phyloP scores from a whole-genome alignment of 805 yeast genomes.

The Spathaspora arborariae region DNA sequence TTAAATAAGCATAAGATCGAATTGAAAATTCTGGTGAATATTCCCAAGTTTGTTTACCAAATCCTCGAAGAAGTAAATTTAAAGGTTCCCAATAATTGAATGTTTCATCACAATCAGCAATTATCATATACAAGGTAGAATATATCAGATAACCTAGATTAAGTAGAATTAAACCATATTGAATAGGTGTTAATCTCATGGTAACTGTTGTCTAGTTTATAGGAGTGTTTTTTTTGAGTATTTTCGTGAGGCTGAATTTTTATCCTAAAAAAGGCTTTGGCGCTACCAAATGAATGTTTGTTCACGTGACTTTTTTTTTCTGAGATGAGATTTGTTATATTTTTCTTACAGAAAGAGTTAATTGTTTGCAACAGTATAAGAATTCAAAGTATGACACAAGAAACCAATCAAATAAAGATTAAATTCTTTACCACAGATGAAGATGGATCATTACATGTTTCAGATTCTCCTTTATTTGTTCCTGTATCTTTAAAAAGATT shows the following conservation, averaged over 20 bases:
- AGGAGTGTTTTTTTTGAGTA: background rate
- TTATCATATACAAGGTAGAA: constrained; percentile 56
- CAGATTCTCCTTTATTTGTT: constrained; percentile 78
- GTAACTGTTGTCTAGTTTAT: background rate
- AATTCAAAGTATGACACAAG: constrained; percentile 17
- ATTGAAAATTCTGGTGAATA: constrained; percentile 88
- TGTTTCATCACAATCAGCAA: constrained; percentile 89
- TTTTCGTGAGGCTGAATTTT: background rate
- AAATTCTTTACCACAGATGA: constrained; percentile 83
- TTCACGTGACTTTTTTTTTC: background rate
- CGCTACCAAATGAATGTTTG: background rate
- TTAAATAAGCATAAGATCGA: constrained; percentile 76
- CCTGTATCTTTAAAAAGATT: constrained; percentile 84
- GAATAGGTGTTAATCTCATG: constrained; percentile 6
- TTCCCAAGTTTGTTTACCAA: constrained; percentile 96
- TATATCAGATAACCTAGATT: constrained; percentile 18
- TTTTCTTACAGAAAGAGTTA: background rate
- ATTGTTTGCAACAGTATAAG: background rate
- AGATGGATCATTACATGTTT: constrained; percentile 64
- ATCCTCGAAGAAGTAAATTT: constrained; percentile 69
- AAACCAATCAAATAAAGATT: constrained; percentile 70
- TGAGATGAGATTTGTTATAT: background rate
- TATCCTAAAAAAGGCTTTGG: no score
- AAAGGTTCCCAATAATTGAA: constrained; percentile 95
- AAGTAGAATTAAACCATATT: constrained; percentile 9